Base-by-base conservation (phyloP, 2,329 filamentous ascomycete genomes). In the Pseudogymnoascus sp. region DNA sequence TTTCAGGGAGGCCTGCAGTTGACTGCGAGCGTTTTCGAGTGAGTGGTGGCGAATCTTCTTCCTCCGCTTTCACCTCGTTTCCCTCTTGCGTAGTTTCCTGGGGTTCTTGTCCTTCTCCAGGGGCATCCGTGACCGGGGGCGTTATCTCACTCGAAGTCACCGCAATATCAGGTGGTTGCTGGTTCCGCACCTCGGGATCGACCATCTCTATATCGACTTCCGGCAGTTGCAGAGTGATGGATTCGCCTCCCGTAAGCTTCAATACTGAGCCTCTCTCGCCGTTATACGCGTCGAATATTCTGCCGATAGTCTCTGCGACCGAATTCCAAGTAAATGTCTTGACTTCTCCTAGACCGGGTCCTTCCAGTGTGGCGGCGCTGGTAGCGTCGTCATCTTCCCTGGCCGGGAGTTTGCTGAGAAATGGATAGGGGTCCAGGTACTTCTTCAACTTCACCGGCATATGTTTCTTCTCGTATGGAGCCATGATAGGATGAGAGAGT, bases 1-100 rank as follows among this genome's bases (percentile, higher is more conserved):
- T 77, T 2, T 87, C 85, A 0, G 77, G 77, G 14, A 88, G 73
- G 2, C 85, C 85, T 4, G 85, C 85, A 31, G 76, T 74, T 10
- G 85, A 88, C 65, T 87, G 85, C 1, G 85, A 87, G 60, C 85
- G 78, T 70, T 87, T 87, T 61, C 84, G 78, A 0, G 79, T 80
- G 11, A 72, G 69, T 3, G 59, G 14, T n/a, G 59, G 26, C 10
- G 33, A 61, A 14, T 42, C 59, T 61, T 29, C 50, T 19, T 56
- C 29, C n/a, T 56, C 50, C 14, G n/a, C 29, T 37, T 47, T 61
- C 26, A 47, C 26, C 21, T 63, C 60, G 38, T 53, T 35, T n/a
- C 16, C 59, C n/a, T 35, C 19, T 16, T 53, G 38, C n/a, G 11
- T n/a, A 19, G 50, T 33, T 37, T 60, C 47, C 8, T 26, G 50